These are phyloP conservation scores for Cryphonectria nitschkei DNA, from an alignment of 2,329 filamentous ascomycete species.

Conservation along the genomic window DNA sequence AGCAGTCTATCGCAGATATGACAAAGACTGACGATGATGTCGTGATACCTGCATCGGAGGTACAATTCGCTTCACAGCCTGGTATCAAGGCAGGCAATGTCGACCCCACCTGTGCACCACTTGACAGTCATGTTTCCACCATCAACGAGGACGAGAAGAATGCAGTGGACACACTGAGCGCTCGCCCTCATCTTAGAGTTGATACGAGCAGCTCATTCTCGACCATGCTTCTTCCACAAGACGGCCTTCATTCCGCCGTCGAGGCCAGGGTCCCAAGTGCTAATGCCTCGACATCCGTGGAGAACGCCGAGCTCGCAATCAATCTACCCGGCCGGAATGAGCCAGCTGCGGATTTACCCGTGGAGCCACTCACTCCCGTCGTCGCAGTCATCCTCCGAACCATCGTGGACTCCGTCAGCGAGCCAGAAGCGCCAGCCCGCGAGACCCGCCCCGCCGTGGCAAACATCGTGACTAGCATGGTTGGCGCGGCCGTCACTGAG, in stretches of 20 bases:
- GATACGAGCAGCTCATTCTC: neutral
- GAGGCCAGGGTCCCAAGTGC: neutral
- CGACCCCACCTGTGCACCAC: neutral
- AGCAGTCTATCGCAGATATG: neutral
- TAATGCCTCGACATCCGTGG: neutral
- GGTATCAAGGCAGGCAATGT: neutral
- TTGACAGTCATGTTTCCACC: neutral
- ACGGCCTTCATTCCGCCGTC: neutral
- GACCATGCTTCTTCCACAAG: neutral
- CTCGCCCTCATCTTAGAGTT: neutral
- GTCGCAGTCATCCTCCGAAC: neutral
- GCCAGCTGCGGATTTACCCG: neutral
- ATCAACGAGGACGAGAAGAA: neutral
- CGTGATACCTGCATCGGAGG: neutral
- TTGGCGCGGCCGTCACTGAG: neutral
- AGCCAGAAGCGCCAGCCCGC: neutral
- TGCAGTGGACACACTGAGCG: neutral
- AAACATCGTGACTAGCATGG: neutral
- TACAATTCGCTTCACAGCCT: neutral
- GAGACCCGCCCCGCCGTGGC: neutral
- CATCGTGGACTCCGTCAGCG: neutral
- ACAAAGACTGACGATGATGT: neutral
- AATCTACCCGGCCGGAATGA: neutral
- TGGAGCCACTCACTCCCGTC: neutral
- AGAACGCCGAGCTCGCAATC: neutral